These are phyloP conservation scores for Paxillus involutus DNA, from an alignment of 768 basidiomycete species.

Conservation along the genomic window DNA sequence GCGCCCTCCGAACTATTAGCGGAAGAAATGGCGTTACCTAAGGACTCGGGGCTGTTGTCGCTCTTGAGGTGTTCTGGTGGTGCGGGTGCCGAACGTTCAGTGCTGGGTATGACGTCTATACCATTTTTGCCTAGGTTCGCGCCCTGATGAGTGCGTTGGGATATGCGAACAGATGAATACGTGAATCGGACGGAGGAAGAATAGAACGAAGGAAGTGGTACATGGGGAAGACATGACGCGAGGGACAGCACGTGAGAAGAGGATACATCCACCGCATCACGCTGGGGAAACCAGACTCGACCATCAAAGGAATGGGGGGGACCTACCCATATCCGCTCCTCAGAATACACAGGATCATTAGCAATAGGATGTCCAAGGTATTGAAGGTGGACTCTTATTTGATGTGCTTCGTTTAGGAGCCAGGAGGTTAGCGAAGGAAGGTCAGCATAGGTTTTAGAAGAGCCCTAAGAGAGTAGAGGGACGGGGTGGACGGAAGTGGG, in stretches of 20 bases:
- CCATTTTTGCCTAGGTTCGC: slow-evolving; percentile 73
- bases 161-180: not conserved
- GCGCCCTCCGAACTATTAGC: not conserved
- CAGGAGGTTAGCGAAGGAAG: not conserved
- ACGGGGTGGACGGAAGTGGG: slow-evolving; percentile 1
- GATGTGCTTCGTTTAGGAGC: slow-evolving; percentile 67
- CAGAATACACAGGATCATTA: slow-evolving; percentile 93
- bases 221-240: not conserved
- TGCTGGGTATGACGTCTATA: slow-evolving; percentile 70
- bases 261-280: not conserved
- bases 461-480: not conserved
- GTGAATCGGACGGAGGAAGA: too few relatives aligned
- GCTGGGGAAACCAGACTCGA: not conserved
- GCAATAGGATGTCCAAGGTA: slow-evolving; percentile 92
- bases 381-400: slow-evolving; percentile 95
- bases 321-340: slow-evolving; percentile 71
- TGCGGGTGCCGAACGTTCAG: slow-evolving; percentile 61
- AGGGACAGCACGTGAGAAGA: too few relatives aligned
- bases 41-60: slow-evolving; percentile 48
- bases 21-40: slow-evolving; percentile 14
- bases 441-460: not conserved
- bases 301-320: not conserved
- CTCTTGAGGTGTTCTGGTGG: slow-evolving; percentile 41
- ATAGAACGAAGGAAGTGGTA: not conserved
- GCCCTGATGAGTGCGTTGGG: slow-evolving; percentile 47